Evolutionary conservation across 768 basidiomycete genomes (phyloP), one percentile per base, ranked within the genome.

Genomic region (Auricularia sp.): DNA sequence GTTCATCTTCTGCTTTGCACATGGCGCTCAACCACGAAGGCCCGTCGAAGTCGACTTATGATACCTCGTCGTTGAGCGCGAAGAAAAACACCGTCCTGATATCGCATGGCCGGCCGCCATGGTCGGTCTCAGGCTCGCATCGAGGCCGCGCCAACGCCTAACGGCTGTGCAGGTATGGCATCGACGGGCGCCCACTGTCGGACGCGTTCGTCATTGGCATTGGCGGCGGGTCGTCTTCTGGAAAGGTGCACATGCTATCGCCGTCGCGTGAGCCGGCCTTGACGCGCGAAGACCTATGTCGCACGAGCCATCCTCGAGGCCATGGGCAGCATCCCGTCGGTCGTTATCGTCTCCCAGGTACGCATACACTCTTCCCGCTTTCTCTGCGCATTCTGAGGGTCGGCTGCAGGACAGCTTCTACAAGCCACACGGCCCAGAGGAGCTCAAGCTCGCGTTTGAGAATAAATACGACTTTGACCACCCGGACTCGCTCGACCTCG

Each of bases 401-500:
- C 47, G 63, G 34, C 35, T 59, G 37, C 75, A 94, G 90, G 95
- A 98, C 74, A 92, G 91, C 72, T 99, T 98, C 76, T 99, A 99
- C 77, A 92, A 88, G 70, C 77, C 77, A 58, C 90, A 93, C 70
- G 82, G 81, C 3, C 81, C 83, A 2, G 92, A 95, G 69, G 88
- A 98, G 75, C 79, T 93, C 21, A 82, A 79, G 5, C 79, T 90
- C n/a, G 96, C 96, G 0, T 89, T 93, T 73, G 82, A 84, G 18
- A 95, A 87, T 70, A 76, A 83, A 62, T 81, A 87, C 66, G 92
- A 95, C 71, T 89, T 95, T 68, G 96, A 99, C 71, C 92, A 94
- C 69, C 96, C 96, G 11, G 85, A 91, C 74, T 87, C 94, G 3
- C 88, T 98, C 62, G 96, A 99, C 75, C 90, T 94, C 83, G 83